Base-by-base conservation (phyloP, 140 eudicot genomes). In the Erigeron philadelphicus region DNA sequence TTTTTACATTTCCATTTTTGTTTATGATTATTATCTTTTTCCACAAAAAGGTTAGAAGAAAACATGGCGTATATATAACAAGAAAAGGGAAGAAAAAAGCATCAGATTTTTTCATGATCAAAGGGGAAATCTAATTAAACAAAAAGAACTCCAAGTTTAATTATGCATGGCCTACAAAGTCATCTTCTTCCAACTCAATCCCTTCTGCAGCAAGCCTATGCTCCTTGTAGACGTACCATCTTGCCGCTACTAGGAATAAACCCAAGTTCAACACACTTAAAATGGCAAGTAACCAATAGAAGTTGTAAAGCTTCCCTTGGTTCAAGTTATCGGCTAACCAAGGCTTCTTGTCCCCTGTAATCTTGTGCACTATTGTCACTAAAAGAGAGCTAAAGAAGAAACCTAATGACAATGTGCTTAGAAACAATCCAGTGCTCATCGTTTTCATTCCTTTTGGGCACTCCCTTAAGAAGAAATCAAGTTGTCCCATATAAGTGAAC, bases 381-480 rank as follows among this genome's bases (percentile, higher is more conserved):
- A 86, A 75, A 10, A 81, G 43, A 7, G 89, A 83, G 79, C 89
- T 86, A 41, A 84, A 49, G 80, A 86, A 86, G 68, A 79, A 79
- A 73, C 94, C 94, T 50, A 84, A 66, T 0, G 89, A 73, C 25
- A 86, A 71, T 0, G 94, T 86, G 75, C 86, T 84, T 67, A 86
- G 64, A 65, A 86, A 86, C 68, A 86, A 75, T 53, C 94, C 94
- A 0, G 94, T 86, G 79, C 94, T 86, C 83, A 86, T 86, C 5
- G 94, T 84, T 71, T 86, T 86, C 94, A 86, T 86, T 61, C 94
- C 94, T 66, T 84, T 86, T 0, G 94, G 94, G 43, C 89, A 86
- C 81, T 86, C 89, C 72, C 78, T 86, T 7, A 81, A 71, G 83
- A 81, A 86, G 72, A 86, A 86, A 69, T 79, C 84, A 18, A 86